Evolutionary conservation across 1,284 basidiomycete genomes (phyloP), one percentile per base, ranked within the genome.

Genomic region (Ceratorhiza oryzae-sativae): DNA sequence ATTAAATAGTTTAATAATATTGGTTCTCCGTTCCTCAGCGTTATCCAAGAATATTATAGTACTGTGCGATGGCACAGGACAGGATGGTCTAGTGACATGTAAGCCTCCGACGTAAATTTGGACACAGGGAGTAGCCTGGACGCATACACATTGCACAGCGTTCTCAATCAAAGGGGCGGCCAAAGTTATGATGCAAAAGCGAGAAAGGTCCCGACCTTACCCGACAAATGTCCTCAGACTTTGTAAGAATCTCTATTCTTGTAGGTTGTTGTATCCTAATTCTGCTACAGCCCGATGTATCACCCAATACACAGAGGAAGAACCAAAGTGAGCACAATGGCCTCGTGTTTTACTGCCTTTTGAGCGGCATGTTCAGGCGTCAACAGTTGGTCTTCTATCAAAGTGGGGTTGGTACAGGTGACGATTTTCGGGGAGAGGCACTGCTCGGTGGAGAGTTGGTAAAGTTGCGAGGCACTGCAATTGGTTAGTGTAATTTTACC

Each of bases 351-450:
- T n/a, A n/a, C n/a, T n/a, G n/a, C n/a, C n/a, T n/a, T n/a, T n/a
- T n/a, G n/a, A n/a, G n/a, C n/a, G n/a, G n/a, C 23, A 5, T n/a
- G 13, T 5, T 18, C 27, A 61, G 59, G 25, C 59, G 59, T 2
- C 45, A 46, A 46, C 73, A 73, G 41, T 34, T 73, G 20, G 71
- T 72, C 34, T 72, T 41, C 53, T 73, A 73, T 45, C 73, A 73
- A 45, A 72, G 68, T 15, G 73, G 73, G 12, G 45, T 73, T 23
- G 71, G 73, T 20, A 34, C 49, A 12, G 58, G 36, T 25, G 56
- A 42, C 20, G 58, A 72, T 30, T 55, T 72, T 48, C 36, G 25
- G 9, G 67, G 20, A 3, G 63, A 68, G 15, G 41, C 34, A 2
- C 23, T 46, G 25, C 27, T 32, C 3, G 59, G 59, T 42, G 59